These are phyloP conservation scores for Botrytis squamosa DNA, from an alignment of 2,329 filamentous ascomycete species.

Conservation along the genomic window DNA sequence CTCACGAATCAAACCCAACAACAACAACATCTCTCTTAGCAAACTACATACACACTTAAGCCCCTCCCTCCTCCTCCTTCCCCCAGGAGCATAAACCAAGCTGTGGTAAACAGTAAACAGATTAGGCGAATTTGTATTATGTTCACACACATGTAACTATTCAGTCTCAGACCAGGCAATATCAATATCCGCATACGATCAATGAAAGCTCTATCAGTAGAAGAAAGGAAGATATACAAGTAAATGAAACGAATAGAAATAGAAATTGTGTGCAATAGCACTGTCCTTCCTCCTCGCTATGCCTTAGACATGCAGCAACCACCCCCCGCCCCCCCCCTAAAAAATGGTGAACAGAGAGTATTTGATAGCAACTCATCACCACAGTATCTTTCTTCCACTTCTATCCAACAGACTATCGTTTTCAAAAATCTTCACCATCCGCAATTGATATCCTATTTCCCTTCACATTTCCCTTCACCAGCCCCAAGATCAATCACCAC, in stretches of 20 bases:
- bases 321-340: fast-evolving
- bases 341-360: neutral
- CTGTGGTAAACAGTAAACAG: neutral
- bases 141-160: neutral
- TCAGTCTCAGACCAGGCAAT: no score
- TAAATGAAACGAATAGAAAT: neutral
- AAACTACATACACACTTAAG: neutral
- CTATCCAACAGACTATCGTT: neutral
- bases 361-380: neutral
- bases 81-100: neutral
- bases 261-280: neutral
- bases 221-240: neutral
- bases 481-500: neutral
- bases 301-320: neutral
- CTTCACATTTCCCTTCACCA: neutral
- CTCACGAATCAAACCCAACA: neutral
- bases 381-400: neutral
- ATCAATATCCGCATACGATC: neutral
- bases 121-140: neutral
- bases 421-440: neutral
- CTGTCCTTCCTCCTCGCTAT: neutral
- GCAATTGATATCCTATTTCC: neutral
- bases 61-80: no score
- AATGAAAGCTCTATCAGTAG: neutral
- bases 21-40: neutral